Percentiles rank a stretch among this genome's conserved stretches.
Conservation (phyloP, 805 yeast species). For the Barnettozyma botsteinii region DNA sequence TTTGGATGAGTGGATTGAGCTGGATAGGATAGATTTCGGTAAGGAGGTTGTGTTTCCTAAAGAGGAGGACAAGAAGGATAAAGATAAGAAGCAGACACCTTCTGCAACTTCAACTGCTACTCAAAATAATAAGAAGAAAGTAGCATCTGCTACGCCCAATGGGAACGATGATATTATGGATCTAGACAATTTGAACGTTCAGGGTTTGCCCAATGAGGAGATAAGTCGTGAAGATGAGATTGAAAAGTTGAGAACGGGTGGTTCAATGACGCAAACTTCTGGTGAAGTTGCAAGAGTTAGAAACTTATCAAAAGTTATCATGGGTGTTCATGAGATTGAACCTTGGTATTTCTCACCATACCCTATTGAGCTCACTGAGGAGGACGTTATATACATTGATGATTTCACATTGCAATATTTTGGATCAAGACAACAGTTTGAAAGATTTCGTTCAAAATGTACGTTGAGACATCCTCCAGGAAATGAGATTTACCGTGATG, state of each 20-base stretch:
- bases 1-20: slow-evolving; percentile 88
- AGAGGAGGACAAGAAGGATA: slow-evolving; percentile 37
- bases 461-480: slow-evolving; percentile 97
- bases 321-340: slow-evolving; percentile 89
- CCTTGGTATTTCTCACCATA: slow-evolving; percentile 99
- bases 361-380: slow-evolving; percentile 91
- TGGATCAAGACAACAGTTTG: slow-evolving; percentile 86
- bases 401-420: slow-evolving; percentile 87
- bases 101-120: slow-evolving; percentile 20
- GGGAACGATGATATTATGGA: slow-evolving; percentile 63
- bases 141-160: slow-evolving; percentile 15
- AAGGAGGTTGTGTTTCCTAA: slow-evolving; percentile 69
- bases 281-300: slow-evolving; percentile 87
- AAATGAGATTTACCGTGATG: slow-evolving; percentile 92
- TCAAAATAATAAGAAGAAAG: slow-evolving; percentile 30
- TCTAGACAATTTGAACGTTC: slow-evolving; percentile 77
- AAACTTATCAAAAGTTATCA: slow-evolving; percentile 67
- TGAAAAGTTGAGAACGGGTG: slow-evolving; percentile 86
- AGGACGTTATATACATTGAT: slow-evolving; percentile 83
- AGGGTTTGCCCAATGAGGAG: slow-evolving; percentile 66
- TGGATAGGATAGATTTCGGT: slow-evolving; percentile 65
- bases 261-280: slow-evolving; percentile 91
- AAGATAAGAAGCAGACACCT: slow-evolving; percentile 35
- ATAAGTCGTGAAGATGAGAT: slow-evolving; percentile 87
- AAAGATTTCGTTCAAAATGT: slow-evolving; percentile 83